Base-by-base conservation (phyloP, 495 filamentous ascomycete genomes). In the Lasiosphaeria hispida region DNA sequence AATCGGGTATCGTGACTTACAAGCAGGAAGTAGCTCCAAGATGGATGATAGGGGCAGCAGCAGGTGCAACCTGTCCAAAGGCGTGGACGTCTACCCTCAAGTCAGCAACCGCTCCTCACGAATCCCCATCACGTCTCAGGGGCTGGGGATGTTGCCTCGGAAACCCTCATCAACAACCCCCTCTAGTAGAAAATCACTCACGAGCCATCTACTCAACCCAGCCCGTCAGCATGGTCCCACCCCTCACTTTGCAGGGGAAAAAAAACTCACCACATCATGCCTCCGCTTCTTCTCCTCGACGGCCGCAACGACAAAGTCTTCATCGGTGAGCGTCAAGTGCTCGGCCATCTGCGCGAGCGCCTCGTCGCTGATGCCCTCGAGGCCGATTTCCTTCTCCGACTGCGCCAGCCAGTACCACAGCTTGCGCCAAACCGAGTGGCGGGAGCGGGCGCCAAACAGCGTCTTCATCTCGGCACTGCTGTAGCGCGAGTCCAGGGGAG, bases 391-490 rank as follows among this genome's bases (percentile, higher is more conserved):
- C 72, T 87, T 85, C 74, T 95, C 84, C 23, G 83, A 80, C 77
- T 92, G 86, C n/a, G 91, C 91, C 10, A 96, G 85, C 79, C 83
- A 88, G 30, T 91, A 66, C 91, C 91, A 96, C 45, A 95, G 78
- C 61, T 86, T 75, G 62, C 90, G 83, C 90, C 90, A 94, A 36
- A 84, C 90, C 6, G 84, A 82, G 64, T 80, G 79, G n/a, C 90
- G 81, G 53, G 79, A 83, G 33, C 89, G 82, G 53, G 83, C 83
- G 35, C 83, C 86, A 75, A 93, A 95, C 59, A 93, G 71, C 35
- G 66, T 69, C 52, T 74, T 73, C 83, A 87, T 86, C 63, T 83
- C 82, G 19, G 56, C 53, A 62, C 73, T 88, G 63, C 83, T 81
- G 77, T 92, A 92, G 61, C 89, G 84, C 68, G 83, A 81, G 67